Percentiles rank a stretch among this genome's conserved stretches.
Conservation (phyloP, 257 asterid genomes). For the Rubia yunnanensis region DNA sequence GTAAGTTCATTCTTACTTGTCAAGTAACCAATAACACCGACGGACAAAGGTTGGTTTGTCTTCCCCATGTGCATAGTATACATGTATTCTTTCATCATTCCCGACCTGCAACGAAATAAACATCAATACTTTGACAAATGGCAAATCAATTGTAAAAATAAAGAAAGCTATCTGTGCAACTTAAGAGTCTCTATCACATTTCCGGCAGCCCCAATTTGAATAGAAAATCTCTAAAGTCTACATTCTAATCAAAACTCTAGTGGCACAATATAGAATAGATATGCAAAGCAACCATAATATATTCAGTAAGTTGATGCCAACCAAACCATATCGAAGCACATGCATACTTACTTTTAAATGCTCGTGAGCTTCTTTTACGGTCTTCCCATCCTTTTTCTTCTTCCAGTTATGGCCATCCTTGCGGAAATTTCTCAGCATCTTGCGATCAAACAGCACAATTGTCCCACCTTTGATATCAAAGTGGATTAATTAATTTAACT, state of each 20-base stretch:
- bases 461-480: constrained; percentile 62
- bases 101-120: constrained; percentile 58
- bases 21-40: constrained; percentile 98
- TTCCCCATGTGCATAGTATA: constrained; percentile 98
- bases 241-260: not conserved
- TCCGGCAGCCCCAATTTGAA: not conserved
- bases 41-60: constrained; percentile 87
- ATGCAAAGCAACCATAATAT: not conserved
- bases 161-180: not conserved
- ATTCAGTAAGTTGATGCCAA: not conserved
- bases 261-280: not conserved
- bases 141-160: constrained; percentile 1
- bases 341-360: constrained; percentile 69
- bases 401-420: constrained; percentile 98
- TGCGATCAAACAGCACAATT: constrained; percentile 83
- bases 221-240: not conserved
- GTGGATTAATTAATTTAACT: constrained; percentile 10
- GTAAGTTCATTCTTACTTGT: constrained; percentile 54
- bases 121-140: not conserved
- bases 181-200: not conserved
- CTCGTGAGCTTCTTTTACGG: constrained; percentile 97
- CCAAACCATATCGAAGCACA: constrained; percentile 1
- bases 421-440: constrained; percentile 93
- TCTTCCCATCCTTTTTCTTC: constrained; percentile 95
- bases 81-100: constrained; percentile 91